Percentiles rank a stretch among this genome's conserved stretches.
Evolutionary conservation across 257 asterid genomes (phyloP).

Genomic region (Solanum pinnatisectum): DNA sequence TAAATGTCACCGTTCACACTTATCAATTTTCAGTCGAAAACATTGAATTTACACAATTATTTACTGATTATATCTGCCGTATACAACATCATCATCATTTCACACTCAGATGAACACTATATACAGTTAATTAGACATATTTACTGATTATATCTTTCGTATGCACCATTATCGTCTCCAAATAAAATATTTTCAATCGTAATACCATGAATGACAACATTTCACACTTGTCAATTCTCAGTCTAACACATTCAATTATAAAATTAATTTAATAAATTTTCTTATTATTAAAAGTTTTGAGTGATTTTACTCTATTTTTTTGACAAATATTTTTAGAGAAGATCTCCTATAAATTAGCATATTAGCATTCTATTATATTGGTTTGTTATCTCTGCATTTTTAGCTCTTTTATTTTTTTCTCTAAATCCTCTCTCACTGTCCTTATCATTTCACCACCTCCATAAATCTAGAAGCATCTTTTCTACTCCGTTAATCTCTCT

Average conservation of each 20-base stretch:
- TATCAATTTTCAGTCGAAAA: neutral
- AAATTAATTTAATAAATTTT: neutral
- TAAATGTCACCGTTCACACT: neutral
- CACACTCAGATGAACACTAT: too few relatives aligned
- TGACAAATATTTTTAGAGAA: neutral
- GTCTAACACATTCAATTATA: neutral
- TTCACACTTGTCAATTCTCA: neutral
- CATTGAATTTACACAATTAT: neutral
- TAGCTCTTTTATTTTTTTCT: neutral
- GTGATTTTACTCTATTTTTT: neutral
- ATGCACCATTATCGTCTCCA: neutral
- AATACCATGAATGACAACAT: neutral
- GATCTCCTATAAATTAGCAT: neutral
- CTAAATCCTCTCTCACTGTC: neutral
- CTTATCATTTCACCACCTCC: conserved; percentile 8
- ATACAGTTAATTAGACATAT: neutral
- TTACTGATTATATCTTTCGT: neutral
- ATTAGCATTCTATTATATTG: neutral
- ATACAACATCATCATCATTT: too few relatives aligned
- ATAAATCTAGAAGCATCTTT: neutral
- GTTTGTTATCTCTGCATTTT: neutral
- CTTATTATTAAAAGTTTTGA: neutral
- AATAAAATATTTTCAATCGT: neutral
- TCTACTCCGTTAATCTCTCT: neutral
- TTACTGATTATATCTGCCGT: neutral